Evolutionary conservation across 345 rosid species (phyloP).

Genomic region (Acer negundo): DNA sequence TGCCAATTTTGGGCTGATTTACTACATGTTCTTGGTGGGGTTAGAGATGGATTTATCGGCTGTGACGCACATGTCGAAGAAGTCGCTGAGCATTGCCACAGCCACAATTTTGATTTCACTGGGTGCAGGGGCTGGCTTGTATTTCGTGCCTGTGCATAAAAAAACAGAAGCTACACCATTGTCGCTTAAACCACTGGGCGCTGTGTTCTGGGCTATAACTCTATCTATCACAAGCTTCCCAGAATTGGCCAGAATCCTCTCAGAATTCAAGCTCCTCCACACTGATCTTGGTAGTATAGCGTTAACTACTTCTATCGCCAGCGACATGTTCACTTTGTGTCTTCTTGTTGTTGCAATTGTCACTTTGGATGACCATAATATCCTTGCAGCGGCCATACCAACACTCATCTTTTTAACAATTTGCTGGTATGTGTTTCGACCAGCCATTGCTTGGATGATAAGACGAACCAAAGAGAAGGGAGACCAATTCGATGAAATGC

Average conservation of each 20-base stretch:
- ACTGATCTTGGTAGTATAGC: constrained; percentile 31
- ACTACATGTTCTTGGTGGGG: constrained; percentile 38
- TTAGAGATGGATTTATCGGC: constrained; percentile 33
- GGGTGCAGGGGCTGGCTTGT: constrained; percentile 2
- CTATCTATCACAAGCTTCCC: constrained; percentile 36
- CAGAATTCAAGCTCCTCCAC: constrained; percentile 34
- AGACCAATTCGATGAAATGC: not conserved
- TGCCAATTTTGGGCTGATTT: constrained; percentile 23
- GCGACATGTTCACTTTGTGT: constrained; percentile 25
- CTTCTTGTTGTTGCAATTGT: constrained; percentile 11
- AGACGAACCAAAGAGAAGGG: not conserved
- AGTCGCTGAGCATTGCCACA: constrained; percentile 12
- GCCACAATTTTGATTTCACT: constrained; percentile 18
- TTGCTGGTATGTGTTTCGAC: constrained; percentile 30
- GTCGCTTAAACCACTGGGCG: not conserved
- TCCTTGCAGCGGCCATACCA: not conserved
- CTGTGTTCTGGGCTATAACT: constrained; percentile 25
- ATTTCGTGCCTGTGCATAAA: not conserved
- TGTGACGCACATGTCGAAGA: constrained; percentile 13
- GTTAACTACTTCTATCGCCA: constrained; percentile 20
- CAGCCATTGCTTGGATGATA: constrained; percentile 11
- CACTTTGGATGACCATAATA: not conserved
- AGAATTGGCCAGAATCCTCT: constrained; percentile 33
- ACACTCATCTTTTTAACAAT: not conserved
- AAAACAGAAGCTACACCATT: not conserved